Percentiles rank a stretch among this genome's conserved stretches.
Conservation (phyloP, 2,329 filamentous ascomycete genomes). For the Penicillium polonicum region DNA sequence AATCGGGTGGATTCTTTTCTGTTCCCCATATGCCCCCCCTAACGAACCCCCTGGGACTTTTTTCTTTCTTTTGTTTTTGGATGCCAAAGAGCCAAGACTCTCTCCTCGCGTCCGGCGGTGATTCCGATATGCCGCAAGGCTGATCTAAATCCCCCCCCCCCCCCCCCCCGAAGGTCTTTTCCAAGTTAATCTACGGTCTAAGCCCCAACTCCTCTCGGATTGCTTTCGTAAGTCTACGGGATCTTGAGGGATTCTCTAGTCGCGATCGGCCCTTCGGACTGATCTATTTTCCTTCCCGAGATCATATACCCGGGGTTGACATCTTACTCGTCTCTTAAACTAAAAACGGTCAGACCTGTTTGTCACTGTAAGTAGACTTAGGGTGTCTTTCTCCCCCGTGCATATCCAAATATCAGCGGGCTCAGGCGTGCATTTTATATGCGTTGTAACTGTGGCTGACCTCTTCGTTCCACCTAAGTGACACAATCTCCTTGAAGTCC, state of each 20-base stretch:
- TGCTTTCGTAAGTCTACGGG: slow-evolving; percentile 15
- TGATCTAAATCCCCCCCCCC: slow-evolving; percentile 14
- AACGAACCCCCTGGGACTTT: slow-evolving; percentile 34
- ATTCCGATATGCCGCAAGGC: slow-evolving; percentile 24
- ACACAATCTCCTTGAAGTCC: slow-evolving; percentile 16
- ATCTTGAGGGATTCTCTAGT: slow-evolving; percentile 5
- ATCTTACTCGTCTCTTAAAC: slow-evolving; percentile 14
- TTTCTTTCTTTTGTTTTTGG: neutral
- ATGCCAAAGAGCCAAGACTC: slow-evolving; percentile 3
- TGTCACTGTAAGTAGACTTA: slow-evolving; percentile 19
- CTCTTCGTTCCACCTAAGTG: slow-evolving; percentile 15
- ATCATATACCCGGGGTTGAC: slow-evolving; percentile 7
- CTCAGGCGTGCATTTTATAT: slow-evolving; percentile 18
- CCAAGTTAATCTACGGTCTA: slow-evolving; percentile 7
- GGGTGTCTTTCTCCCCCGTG: slow-evolving; percentile 11
- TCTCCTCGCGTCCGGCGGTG: slow-evolving; percentile 21
- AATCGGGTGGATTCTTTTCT: slow-evolving; percentile 31
- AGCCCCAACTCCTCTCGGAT: slow-evolving; percentile 16
- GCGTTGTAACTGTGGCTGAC: slow-evolving; percentile 25
- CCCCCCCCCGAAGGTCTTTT: neutral
- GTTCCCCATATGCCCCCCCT: slow-evolving; percentile 31
- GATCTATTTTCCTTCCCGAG: slow-evolving; percentile 5
- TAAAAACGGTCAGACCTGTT: slow-evolving; percentile 2
- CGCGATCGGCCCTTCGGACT: slow-evolving; percentile 20
- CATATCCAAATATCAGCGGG: slow-evolving; percentile 18